phyloP scores from a whole-genome alignment of 2,329 filamentous ascomycete species.

The Neonectria hederae region DNA sequence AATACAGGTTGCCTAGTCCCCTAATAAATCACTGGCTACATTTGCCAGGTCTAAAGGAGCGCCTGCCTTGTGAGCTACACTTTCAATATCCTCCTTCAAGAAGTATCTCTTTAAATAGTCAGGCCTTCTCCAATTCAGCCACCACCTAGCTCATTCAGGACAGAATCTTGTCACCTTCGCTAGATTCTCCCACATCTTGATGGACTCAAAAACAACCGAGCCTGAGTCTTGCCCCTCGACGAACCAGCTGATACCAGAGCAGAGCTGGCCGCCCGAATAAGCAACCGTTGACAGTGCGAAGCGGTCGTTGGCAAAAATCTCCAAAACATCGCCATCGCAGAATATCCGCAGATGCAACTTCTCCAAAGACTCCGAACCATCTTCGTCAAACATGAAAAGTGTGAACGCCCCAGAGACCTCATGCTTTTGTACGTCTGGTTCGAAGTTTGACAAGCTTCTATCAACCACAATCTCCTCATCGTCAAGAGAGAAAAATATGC shows the following conservation, averaged over 20 bases:
- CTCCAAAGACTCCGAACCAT: constrained; percentile 31
- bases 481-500: constrained; percentile 49
- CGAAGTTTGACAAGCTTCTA: constrained; percentile 45
- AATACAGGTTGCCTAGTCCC: too few species aligned
- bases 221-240: constrained; percentile 20
- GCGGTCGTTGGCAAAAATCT: constrained; percentile 42
- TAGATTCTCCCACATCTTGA: constrained; percentile 38
- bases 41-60: too few species aligned
- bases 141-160: not conserved
- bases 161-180: not conserved
- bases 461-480: constrained; percentile 54
- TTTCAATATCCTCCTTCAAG: too few species aligned
- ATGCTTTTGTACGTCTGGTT: constrained; percentile 48
- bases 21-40: too few species aligned
- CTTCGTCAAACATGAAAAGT: constrained; percentile 47
- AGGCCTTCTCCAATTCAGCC: not conserved
- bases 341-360: constrained; percentile 37
- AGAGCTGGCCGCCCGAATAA: constrained; percentile 31
- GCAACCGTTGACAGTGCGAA: constrained; percentile 43
- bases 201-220: constrained; percentile 31
- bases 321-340: constrained; percentile 38
- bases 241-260: constrained; percentile 40
- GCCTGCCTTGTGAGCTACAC: too few species aligned
- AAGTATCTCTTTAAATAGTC: too few species aligned
- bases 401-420: constrained; percentile 55